These are phyloP conservation scores for Silene coronaria DNA, from an alignment of 179 eudicot species.

Conservation along the genomic window DNA sequence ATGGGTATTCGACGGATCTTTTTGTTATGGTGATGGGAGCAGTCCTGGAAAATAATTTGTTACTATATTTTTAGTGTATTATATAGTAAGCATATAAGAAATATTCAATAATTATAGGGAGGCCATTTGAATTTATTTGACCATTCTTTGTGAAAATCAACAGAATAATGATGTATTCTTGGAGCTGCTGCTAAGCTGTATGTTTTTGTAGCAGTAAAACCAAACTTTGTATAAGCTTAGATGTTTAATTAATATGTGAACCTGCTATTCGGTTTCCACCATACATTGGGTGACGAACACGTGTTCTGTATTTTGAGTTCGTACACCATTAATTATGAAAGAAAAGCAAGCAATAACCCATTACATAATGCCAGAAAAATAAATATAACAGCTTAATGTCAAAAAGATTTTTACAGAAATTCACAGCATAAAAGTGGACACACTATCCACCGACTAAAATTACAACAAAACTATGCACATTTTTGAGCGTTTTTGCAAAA, in stretches of 20 bases:
- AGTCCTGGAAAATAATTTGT: slow-evolving; percentile 13
- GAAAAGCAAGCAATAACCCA: neutral
- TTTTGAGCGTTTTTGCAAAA: neutral
- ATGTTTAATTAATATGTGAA: neutral
- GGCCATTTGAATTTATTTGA: slow-evolving; percentile 20
- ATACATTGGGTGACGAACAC: neutral
- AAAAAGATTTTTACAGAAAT: neutral
- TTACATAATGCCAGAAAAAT: neutral
- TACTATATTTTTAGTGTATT: slow-evolving; percentile 38
- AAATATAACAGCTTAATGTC: neutral
- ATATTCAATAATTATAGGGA: slow-evolving; percentile 31
- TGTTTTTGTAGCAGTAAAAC: slow-evolving; percentile 13
- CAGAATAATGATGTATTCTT: slow-evolving; percentile 18
- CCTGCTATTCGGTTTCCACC: neutral
- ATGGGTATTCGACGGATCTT: neutral
- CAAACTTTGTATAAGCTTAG: neutral
- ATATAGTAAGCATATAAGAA: slow-evolving; percentile 25
- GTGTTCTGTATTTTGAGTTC: neutral
- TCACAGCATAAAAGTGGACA: neutral
- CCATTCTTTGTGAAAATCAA: slow-evolving; percentile 22
- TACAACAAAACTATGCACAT: neutral
- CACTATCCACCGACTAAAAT: slow-evolving; percentile 10
- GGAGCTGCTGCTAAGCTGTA: slow-evolving; percentile 18
- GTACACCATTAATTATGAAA: neutral
- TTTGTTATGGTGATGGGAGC: slow-evolving; percentile 1